Base-by-base conservation (phyloP, 352 stramenopile genomes). In the Pythium diclinum region DNA sequence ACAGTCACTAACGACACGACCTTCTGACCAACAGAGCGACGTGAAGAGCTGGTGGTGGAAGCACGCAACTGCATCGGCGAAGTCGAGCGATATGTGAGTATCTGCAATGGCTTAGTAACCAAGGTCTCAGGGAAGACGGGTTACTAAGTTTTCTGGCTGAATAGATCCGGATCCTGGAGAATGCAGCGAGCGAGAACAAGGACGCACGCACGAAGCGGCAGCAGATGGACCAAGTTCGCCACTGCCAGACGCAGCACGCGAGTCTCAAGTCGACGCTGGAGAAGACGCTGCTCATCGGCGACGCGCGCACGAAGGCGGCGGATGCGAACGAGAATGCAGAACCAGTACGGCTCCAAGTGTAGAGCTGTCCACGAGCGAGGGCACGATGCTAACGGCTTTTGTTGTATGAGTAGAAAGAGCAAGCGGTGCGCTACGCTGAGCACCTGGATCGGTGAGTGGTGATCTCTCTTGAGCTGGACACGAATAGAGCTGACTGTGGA, bases 1-100 rank as follows among this genome's bases (percentile, higher is more conserved):
- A 0, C 6, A 46, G n/a, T 10, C 1, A 46, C 25, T 28, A 19
- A 25, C 11, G 33, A 49, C 28, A 28, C 42, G 30, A 38, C 1
- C 23, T 40, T 2, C 25, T 28, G 25, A 2, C 25, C 25, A 16
- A 10, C 55, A 80, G 73, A 25, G n/a, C 71, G 64, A 47, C 72
- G 78, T 10, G 79, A 91, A 21, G 76, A 87, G 33, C 61, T 85
- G 6, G 72, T 78, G 3, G 72, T 85, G 19, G 61, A 74, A 17
- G 79, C 79, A 5, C 79, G 76, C 54, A 77, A 48, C 40, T 72
- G 68, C 36, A 71, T 89, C 19, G 79, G 83, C 32, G 82, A 91
- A 85, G 82, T 85, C n/a, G 82, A 91, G 54, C 82, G 82, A 73
- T 91, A 89, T 58, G 82, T 89, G 19, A 7, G 59, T 59, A 9